A percentile compares a stretch with the other conserved stretches of the same genome.
These are phyloP conservation scores for Kickxella alabastrina DNA, from an alignment of 192 early-diverging fungal genomes.

Conservation along the genomic window DNA sequence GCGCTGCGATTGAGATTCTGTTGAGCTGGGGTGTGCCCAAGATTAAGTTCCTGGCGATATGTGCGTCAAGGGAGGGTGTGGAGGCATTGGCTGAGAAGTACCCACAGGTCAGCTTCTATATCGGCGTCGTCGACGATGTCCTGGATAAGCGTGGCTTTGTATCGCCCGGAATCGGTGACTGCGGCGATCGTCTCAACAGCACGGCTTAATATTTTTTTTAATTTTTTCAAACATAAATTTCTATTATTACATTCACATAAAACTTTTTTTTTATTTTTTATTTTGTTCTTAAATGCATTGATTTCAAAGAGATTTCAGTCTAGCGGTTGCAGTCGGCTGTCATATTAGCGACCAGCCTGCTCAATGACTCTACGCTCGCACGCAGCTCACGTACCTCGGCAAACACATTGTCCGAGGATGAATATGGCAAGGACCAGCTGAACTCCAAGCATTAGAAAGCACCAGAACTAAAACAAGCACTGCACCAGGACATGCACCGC, in stretches of 20 bases:
- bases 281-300: too few species aligned
- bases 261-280: background rate
- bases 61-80: conserved; percentile 55
- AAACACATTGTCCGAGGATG: conserved; percentile 5
- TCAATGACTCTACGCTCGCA: conserved; percentile 24
- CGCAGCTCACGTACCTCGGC: conserved; percentile 20
- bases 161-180: conserved; percentile 62
- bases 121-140: conserved; percentile 56
- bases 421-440: too few species aligned
- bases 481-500: too few species aligned
- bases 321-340: conserved; percentile 21
- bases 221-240: too few species aligned
- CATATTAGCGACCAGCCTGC: conserved; percentile 16
- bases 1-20: conserved; percentile 71
- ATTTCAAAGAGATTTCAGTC: too few species aligned
- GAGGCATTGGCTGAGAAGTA: conserved; percentile 40
- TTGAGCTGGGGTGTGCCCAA: conserved; percentile 72
- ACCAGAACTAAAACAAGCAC: too few species aligned
- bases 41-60: conserved; percentile 68
- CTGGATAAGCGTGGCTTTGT: conserved; percentile 60
- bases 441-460: too few species aligned
- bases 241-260: too few species aligned
- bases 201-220: conserved; percentile 18
- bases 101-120: conserved; percentile 58
- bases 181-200: conserved; percentile 65